Conservation (phyloP, 768 basidiomycete genomes). For the Xanthoconium stramineum region DNA sequence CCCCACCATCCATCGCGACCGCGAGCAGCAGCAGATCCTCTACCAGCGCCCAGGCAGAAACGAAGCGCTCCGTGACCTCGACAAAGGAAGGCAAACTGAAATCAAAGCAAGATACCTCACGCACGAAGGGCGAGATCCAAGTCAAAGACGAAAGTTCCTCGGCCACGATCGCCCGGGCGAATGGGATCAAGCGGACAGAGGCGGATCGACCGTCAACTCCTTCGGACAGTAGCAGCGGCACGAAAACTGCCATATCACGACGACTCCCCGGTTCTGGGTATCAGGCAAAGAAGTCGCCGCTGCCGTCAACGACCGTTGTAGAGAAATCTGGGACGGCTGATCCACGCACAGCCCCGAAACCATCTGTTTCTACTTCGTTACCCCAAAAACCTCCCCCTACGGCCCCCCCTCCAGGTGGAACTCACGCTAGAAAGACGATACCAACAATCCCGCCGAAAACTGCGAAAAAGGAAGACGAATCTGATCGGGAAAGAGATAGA, state of each 20-base stretch:
- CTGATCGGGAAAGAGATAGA: slow-evolving; percentile 25
- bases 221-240: slow-evolving; percentile 6
- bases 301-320: slow-evolving; percentile 11
- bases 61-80: slow-evolving; percentile 45
- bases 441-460: slow-evolving; percentile 19
- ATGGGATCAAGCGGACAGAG: slow-evolving; percentile 29
- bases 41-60: slow-evolving; percentile 26
- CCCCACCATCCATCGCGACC: slow-evolving; percentile 17
- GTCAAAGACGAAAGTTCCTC: slow-evolving; percentile 37
- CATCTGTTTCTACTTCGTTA: slow-evolving; percentile 30
- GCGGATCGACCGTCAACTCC: slow-evolving; percentile 20
- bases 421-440: slow-evolving; percentile 30
- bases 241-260: slow-evolving; percentile 26
- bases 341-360: slow-evolving; percentile 25
- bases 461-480: slow-evolving; percentile 26
- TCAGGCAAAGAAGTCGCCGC: slow-evolving; percentile 35
- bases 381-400: slow-evolving; percentile 35
- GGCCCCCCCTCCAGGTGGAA: slow-evolving; percentile 21
- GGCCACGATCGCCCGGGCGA: slow-evolving; percentile 29
- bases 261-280: slow-evolving; percentile 51
- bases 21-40: slow-evolving; percentile 23
- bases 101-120: slow-evolving; percentile 20
- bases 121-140: slow-evolving; percentile 37
- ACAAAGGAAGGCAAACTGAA: slow-evolving; percentile 47
- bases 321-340: slow-evolving; percentile 29